phyloP scores from a whole-genome alignment of 2,329 filamentous ascomycete genomes.

The Xylaria arbuscula region DNA sequence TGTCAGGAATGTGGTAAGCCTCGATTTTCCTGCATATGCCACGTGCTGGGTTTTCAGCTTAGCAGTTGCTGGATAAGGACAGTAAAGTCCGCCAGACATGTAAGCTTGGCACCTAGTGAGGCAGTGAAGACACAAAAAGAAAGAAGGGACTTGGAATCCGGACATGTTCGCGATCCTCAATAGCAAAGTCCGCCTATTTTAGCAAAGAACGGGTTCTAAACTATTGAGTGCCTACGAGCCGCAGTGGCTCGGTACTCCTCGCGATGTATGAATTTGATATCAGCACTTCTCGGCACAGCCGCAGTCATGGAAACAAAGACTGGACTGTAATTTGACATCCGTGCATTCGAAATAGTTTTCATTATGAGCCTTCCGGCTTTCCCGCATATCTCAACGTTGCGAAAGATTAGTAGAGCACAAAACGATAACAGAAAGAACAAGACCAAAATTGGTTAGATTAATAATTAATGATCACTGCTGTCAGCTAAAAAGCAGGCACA shows the following conservation, averaged over 20 bases:
- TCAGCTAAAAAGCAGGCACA: slow-evolving; percentile 18
- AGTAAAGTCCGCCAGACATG: background rate
- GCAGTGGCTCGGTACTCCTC: slow-evolving; percentile 51
- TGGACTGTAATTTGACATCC: slow-evolving; percentile 99
- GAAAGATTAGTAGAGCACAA: background rate
- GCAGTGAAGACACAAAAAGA: background rate
- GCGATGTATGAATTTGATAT: slow-evolving; percentile 66
- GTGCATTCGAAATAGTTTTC: slow-evolving; percentile 64
- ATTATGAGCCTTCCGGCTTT: background rate
- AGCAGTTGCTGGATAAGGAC: background rate
- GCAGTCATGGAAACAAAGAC: slow-evolving; percentile 79
- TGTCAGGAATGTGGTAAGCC: background rate
- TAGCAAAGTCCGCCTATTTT: slow-evolving; percentile 38
- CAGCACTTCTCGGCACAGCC: slow-evolving; percentile 99
- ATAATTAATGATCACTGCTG: slow-evolving; percentile 34
- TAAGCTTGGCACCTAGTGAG: slow-evolving; percentile 1
- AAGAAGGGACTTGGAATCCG: background rate
- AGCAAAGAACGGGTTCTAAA: slow-evolving; percentile 32
- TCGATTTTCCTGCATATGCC: background rate
- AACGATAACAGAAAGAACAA: slow-evolving; percentile 26
- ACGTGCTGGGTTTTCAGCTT: background rate
- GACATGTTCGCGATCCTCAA: slow-evolving; percentile 53
- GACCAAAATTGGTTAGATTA: slow-evolving; percentile 26
- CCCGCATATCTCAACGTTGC: background rate
- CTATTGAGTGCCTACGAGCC: slow-evolving; percentile 50